phyloP scores from a whole-genome alignment of 306 rosid species.

The Mimosa pudica region DNA sequence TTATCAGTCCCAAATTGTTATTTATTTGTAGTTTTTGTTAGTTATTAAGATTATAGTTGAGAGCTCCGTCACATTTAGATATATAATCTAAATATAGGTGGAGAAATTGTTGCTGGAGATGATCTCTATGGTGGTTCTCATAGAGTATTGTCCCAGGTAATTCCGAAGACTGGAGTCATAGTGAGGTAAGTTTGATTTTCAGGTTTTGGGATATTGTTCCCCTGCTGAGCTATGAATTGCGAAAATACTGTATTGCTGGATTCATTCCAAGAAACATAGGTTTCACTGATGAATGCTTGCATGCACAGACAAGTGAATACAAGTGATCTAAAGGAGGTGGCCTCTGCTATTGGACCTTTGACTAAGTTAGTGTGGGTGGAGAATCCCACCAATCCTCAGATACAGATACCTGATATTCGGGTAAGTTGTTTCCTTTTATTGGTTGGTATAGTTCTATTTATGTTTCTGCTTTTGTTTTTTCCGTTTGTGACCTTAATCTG shows the following conservation, averaged over 20 bases:
- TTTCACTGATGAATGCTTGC: conserved; percentile 26
- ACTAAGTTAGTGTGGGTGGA: conserved; percentile 97
- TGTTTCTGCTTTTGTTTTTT: not conserved
- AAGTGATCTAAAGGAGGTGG: conserved; percentile 74
- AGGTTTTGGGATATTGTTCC: conserved; percentile 18
- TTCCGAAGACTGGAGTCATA: conserved; percentile 75
- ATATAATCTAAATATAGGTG: conserved; percentile 54
- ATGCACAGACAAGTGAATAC: conserved; percentile 81
- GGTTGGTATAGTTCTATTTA: conserved; percentile 7
- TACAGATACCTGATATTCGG: conserved; percentile 75
- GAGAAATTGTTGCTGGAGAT: conserved; percentile 90
- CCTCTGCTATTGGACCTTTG: conserved; percentile 73
- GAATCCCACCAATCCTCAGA: conserved; percentile 93
- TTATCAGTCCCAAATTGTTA: not conserved
- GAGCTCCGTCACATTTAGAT: conserved; percentile 3
- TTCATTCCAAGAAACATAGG: conserved; percentile 19
- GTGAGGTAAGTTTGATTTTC: conserved; percentile 73
- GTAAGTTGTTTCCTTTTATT: conserved; percentile 50
- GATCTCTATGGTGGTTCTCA: conserved; percentile 91
- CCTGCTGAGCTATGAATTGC: conserved; percentile 1
- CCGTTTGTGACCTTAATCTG: not conserved
- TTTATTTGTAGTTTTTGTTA: not conserved
- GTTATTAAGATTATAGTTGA: not conserved
- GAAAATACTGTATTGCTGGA: conserved; percentile 14
- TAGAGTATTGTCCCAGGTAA: conserved; percentile 73